These are phyloP conservation scores for Diaporthe sp. DNA, from an alignment of 2,329 filamentous ascomycete genomes.

Conservation along the genomic window DNA sequence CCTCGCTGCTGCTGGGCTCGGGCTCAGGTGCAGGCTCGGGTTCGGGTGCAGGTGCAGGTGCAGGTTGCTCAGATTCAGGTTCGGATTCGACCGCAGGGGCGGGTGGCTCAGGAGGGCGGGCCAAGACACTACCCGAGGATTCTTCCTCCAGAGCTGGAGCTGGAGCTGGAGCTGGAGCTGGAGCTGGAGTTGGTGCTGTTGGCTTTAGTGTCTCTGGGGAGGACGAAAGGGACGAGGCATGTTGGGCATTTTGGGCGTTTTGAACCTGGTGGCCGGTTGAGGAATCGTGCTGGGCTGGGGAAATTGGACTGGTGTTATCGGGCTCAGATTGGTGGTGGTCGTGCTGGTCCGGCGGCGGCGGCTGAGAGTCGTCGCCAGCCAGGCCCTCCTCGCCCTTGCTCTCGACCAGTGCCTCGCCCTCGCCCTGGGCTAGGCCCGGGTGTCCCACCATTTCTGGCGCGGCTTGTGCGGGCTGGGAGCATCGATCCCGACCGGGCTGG, in stretches of 20 bases:
- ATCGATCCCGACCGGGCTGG: neutral
- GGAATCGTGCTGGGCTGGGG: constrained; percentile 16
- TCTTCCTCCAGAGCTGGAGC: neutral
- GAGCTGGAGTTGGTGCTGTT: neutral
- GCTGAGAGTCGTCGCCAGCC: constrained; percentile 16
- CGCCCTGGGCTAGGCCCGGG: neutral
- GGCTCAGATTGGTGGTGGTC: constrained; percentile 23
- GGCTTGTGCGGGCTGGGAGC: neutral
- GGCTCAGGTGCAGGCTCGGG: constrained; percentile 4
- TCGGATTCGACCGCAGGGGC: constrained; percentile 34
- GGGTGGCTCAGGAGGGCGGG: constrained; percentile 7
- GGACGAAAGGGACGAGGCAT: neutral
- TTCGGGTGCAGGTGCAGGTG: constrained; percentile 35
- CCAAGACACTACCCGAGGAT: constrained; percentile 14
- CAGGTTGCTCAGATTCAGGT: neutral
- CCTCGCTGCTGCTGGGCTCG: constrained; percentile 42
- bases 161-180: neutral
- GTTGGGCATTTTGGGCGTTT: neutral
- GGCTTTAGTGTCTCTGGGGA: constrained; percentile 12
- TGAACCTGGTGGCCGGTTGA: constrained; percentile 11
- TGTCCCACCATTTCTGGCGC: neutral
- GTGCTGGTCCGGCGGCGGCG: constrained; percentile 12
- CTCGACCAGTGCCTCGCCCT: constrained; percentile 2
- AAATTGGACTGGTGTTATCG: constrained; percentile 23
- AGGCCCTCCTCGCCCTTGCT: constrained; percentile 22